Evolutionary conservation across 441 rosid genomes (phyloP).

Genomic region (Aquilaria agallochum): DNA sequence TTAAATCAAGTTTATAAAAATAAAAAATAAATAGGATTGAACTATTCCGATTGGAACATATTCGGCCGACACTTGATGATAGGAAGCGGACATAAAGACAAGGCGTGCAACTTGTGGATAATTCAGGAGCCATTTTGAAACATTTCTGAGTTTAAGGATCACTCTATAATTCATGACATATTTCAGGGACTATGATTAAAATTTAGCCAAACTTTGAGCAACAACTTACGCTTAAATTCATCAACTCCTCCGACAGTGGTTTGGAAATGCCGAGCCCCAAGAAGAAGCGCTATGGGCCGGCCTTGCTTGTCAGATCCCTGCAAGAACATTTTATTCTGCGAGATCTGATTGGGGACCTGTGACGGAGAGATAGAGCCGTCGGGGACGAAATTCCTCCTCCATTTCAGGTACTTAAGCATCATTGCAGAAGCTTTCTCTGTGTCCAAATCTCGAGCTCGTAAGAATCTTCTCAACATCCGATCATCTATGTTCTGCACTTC

Average conservation of each 20-base stretch:
- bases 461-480: slow-evolving; percentile 39
- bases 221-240: slow-evolving; percentile 46
- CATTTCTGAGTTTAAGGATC: background rate
- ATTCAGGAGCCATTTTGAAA: background rate
- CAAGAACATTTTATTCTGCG: slow-evolving; percentile 44
- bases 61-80: too few species aligned
- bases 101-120: too few species aligned
- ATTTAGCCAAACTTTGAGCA: too few species aligned
- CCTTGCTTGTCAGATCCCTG: slow-evolving; percentile 57
- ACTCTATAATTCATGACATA: background rate
- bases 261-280: slow-evolving; percentile 37
- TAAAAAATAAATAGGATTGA: too few species aligned
- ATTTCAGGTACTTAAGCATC: slow-evolving; percentile 43
- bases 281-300: slow-evolving; percentile 26
- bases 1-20: too few species aligned
- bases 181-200: background rate
- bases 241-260: slow-evolving; percentile 26
- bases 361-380: slow-evolving; percentile 29
- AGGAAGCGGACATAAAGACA: too few species aligned
- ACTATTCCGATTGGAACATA: too few species aligned
- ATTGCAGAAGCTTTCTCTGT: slow-evolving; percentile 37
- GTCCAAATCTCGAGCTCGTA: slow-evolving; percentile 51
- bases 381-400: slow-evolving; percentile 42
- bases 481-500: slow-evolving; percentile 42
- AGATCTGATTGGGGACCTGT: slow-evolving; percentile 28